Base-by-base conservation (phyloP, 1,284 basidiomycete genomes). In the Puccinia brachypodii region DNA sequence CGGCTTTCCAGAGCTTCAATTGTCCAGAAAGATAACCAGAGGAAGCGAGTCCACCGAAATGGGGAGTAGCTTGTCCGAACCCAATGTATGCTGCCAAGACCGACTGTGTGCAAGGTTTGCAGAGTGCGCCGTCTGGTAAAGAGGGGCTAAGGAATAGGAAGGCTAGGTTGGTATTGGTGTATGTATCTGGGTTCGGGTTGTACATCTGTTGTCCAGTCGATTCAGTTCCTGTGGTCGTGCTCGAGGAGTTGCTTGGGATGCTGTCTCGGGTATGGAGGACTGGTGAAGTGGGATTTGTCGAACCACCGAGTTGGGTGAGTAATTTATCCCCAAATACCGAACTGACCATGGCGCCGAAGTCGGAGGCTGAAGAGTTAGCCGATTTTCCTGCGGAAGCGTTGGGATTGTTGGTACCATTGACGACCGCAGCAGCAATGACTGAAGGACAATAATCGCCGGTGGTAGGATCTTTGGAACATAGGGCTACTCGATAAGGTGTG, bases 11-110 rank as follows among this genome's bases (percentile, higher is more conserved):
- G 14, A 81, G 68, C 38, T 73, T 73, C 11, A 81, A 38, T 47
- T 81, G 79, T 8, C 79, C 79, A 19, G 79, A 81, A 19, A 81
- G 53, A 36, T 64, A 81, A 7, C 79, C 79, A 8, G 79, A 81
- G 60, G 79, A 60, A 36, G 40, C 22, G 56, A 81, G 68, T 16
- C 79, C 79, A 25, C 79, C 79, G 33, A 74, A 74, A 36, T 81
- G 71, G 50, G 79, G 79, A 3, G 58, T 66, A 31, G 69, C 47
- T 50, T 81, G 79, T 33, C 75, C 79, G 42, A 81, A 81, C 25
- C 68, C 71, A 11, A 81, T 74, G 47, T 81, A 81, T 22, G 71
- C 58, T 0, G 79, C 79, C 28, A 81, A 11, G 31, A 81, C 62
- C 7, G 79, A 73, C 33, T 73, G 42, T 8, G 79, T 81, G 9